Base-by-base conservation (phyloP, 106 monocot species). In the Apostasia shenzhenica region DNA sequence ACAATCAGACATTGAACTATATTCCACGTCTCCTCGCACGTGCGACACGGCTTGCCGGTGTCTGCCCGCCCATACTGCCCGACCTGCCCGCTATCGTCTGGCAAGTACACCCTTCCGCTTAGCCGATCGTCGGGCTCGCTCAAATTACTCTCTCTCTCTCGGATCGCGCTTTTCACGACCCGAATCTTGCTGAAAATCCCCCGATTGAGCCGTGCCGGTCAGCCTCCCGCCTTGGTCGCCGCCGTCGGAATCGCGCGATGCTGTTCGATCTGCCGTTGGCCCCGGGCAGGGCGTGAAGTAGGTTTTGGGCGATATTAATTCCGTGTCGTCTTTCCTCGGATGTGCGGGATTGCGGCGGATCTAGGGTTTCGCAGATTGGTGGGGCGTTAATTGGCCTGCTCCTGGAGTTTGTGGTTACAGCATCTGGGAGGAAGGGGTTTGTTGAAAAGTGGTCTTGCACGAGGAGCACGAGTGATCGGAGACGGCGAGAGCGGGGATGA, bases 381-480 rank as follows among this genome's bases (percentile, higher is more conserved):
- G 57, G 4, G 1, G 57, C 56, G 41, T 13, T 65, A 65, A 11
- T 1, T 12, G 48, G 48, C 48, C 1, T 41, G 45, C 41, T 65
- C 61, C 48, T 77, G 81, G 79, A 74, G 63, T 73, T 74, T 68
- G 52, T 55, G 13, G 68, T n/a, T 58, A 44, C 9, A 12, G 54
- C 54, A 39, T 54, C 45, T 50, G 14, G 58, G 54, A 39, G 48
- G 37, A 14, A 72, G 55, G 48, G 51, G 52, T 67, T 71, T 48
- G 48, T 65, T 3, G 13, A 57, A 45, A 59, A 37, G 56, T n/a
- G 12, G 14, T 72, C 74, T 49, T 46, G 70, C 54, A 40, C 58
- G 49, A 54, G 76, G 71, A 69, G 63, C 44, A 66, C 76, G 77
- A 65, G 67, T 54, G 69, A 61, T 73, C 65, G 75, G 71, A 72